Percentiles rank a stretch among this genome's conserved stretches.
These are phyloP conservation scores for Spergularia marina DNA, from an alignment of 148 eudicot genomes.

Conservation along the genomic window DNA sequence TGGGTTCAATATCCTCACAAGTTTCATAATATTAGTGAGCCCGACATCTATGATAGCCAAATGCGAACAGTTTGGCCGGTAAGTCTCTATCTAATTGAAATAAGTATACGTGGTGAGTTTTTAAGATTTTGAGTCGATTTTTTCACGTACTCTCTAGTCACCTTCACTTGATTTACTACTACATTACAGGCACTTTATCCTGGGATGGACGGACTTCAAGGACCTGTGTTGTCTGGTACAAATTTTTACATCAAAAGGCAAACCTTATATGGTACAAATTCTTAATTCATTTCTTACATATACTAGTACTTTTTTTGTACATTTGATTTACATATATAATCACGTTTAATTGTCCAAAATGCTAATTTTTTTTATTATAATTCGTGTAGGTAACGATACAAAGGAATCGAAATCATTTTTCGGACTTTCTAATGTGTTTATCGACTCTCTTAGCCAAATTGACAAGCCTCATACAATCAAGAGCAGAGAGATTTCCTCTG, in stretches of 20 bases:
- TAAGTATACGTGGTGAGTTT: too few relatives aligned
- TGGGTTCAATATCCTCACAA: conserved; percentile 47
- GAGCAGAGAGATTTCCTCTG: conserved; percentile 4
- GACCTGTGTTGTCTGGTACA: conserved; percentile 55
- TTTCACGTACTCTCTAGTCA: background rate
- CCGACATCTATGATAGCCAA: conserved; percentile 49
- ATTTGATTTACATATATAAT: background rate
- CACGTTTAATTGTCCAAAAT: background rate
- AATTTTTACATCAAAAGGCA: conserved; percentile 57
- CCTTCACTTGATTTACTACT: background rate
- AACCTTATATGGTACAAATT: conserved; percentile 34
- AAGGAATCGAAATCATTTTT: conserved; percentile 27
- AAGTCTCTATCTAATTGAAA: background rate
- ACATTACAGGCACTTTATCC: conserved; percentile 27
- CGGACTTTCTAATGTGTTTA: conserved; percentile 50
- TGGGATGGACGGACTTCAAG: conserved; percentile 60
- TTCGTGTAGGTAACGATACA: conserved; percentile 30
- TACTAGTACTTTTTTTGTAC: background rate
- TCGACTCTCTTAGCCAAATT: conserved; percentile 31
- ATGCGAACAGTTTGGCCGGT: conserved; percentile 30
- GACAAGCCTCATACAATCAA: background rate
- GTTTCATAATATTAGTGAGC: conserved; percentile 29
- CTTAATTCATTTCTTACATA: too few relatives aligned
- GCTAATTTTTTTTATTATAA: background rate
- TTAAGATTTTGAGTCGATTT: too few relatives aligned